Base-by-base conservation (phyloP, 2,329 filamentous ascomycete genomes). In the Cyphellophora europaea region DNA sequence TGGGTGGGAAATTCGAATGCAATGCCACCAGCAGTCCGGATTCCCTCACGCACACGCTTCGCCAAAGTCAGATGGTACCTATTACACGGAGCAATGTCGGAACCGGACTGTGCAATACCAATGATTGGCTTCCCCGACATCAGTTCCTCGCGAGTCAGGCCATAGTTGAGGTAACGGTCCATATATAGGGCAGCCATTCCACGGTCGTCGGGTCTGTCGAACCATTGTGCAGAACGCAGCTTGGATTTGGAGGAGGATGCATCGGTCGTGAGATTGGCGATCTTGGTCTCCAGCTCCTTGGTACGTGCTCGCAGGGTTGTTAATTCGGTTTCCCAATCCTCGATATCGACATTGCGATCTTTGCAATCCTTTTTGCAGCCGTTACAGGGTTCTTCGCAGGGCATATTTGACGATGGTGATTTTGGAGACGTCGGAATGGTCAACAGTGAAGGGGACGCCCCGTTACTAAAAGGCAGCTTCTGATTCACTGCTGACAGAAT, bases 1-100 rank as follows among this genome's bases (percentile, higher is more conserved):
- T 70, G 66, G 13, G 58, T 67, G 3, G 67, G 67, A 39, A 71
- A 71, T 45, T 71, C 67, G 41, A 71, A 62, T 2, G 65, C 61
- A 43, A 70, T 65, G 18, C 59, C 67, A 2, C 66, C 67, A 2
- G 66, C 65, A 0, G 60, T 55, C 8, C 63, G 57, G 44, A 71
- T 69, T 1, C 67, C 67, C 39, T 70, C 66, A 2, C 66, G 59
- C 3, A 70, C 66, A 5, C 67, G 56, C 49, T 69, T 68, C 5
- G 62, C 62, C 18, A 70, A 53, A 37, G 67, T 60, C 27, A 68
- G 44, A 44, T 70, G 67, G 47, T 70, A 59, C 6, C 63, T 58
- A 47, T 71, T 71, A 47, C 67, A 71, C 1, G 67, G 66, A 1
- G 66, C 55, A 19, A 71, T 48, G 42, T 71, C 67, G 4, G 65